Percentiles rank a stretch among this genome's conserved stretches.
Evolutionary conservation across 139 green algal genomes (phyloP).

Genomic region (Coccomyxa sp.): DNA sequence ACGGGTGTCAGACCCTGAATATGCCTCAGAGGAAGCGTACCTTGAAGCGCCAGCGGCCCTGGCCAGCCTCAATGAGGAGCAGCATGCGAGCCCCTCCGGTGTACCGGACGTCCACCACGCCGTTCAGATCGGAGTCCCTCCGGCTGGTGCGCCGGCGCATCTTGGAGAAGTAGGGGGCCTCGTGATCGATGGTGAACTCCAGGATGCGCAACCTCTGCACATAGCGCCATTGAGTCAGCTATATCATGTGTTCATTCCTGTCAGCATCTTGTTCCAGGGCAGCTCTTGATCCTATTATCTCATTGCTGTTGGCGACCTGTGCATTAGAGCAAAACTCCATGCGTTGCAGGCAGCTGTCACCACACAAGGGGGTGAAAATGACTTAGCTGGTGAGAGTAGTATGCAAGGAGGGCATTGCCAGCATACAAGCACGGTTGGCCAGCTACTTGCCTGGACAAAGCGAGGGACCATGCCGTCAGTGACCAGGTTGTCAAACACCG

Average conservation of each 20-base stretch:
- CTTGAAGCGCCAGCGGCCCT: slow-evolving; percentile 42
- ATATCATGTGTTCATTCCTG: no score
- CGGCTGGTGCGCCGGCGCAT: slow-evolving; percentile 80
- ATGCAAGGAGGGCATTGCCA: no score
- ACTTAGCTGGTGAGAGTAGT: neutral
- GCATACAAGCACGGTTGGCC: no score
- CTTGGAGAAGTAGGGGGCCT: slow-evolving; percentile 87
- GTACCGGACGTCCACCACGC: slow-evolving; percentile 85
- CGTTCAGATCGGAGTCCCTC: slow-evolving; percentile 81
- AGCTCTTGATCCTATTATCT: no score
- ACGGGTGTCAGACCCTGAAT: neutral
- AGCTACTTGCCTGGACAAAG: slow-evolving; percentile 9
- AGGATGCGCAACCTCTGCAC: slow-evolving; percentile 77
- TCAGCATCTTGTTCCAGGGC: no score
- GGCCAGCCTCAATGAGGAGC: slow-evolving; percentile 79
- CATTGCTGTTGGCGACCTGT: no score
- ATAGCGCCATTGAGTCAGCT: no score
- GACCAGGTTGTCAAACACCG: slow-evolving; percentile 85
- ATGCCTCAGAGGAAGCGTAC: slow-evolving; percentile 1
- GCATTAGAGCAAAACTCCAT: no score
- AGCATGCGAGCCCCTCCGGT: slow-evolving; percentile 90
- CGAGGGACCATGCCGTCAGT: slow-evolving; percentile 29
- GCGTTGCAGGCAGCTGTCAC: neutral
- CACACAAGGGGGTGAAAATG: neutral
- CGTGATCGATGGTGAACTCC: slow-evolving; percentile 93